Conservation (phyloP, 140 eudicot genomes). For the Stevia rebaudiana region DNA sequence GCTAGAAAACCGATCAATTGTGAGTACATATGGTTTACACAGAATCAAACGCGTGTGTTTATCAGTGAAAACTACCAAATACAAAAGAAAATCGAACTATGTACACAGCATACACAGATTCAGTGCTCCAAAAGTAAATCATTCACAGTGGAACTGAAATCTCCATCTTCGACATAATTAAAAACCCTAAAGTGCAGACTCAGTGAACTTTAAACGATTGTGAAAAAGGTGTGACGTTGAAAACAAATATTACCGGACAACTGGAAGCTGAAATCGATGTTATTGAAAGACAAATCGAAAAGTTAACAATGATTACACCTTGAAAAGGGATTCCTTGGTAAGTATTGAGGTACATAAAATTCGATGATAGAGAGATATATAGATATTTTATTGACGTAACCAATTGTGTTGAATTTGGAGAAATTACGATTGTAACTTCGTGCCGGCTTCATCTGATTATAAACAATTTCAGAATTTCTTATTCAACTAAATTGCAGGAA, state of each 20-base stretch:
- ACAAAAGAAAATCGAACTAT: not conserved
- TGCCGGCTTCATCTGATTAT: not conserved
- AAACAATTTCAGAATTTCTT: no score
- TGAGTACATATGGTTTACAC: not conserved
- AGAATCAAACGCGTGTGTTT: not conserved
- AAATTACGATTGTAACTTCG: constrained; percentile 1
- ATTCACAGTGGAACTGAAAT: not conserved
- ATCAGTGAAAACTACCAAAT: not conserved
- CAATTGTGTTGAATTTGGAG: not conserved
- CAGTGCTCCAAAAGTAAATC: not conserved
- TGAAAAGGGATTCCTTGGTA: not conserved
- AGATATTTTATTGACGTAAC: not conserved
- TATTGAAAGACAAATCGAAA: constrained; percentile 1
- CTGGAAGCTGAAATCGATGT: constrained; percentile 13
- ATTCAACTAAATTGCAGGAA: no score
- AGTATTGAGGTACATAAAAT: not conserved
- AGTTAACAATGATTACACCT: not conserved
- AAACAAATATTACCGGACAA: not conserved
- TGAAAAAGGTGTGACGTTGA: not conserved
- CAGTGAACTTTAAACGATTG: not conserved
- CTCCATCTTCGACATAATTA: not conserved
- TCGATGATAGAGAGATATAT: not conserved
- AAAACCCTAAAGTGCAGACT: not conserved
- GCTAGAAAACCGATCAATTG: not conserved
- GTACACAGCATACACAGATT: not conserved